These are phyloP conservation scores for Pseudisothecium myosuroides DNA, from an alignment of 225 moss, liverwort and hornwort species.

Conservation along the genomic window DNA sequence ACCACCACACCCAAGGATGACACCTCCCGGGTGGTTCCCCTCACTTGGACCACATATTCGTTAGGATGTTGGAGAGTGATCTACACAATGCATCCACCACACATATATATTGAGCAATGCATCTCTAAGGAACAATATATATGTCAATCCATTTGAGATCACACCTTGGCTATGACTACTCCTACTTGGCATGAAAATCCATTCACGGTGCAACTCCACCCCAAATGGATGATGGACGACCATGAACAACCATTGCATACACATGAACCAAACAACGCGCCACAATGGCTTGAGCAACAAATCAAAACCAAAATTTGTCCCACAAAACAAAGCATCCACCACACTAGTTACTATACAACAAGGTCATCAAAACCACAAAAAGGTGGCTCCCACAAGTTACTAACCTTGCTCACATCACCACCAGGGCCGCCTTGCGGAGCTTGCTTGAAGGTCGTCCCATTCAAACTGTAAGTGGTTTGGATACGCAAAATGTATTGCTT, in stretches of 20 bases:
- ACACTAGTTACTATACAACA: neutral
- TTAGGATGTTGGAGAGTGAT: neutral
- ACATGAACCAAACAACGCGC: fast-evolving
- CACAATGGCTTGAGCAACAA: neutral
- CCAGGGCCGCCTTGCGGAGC: neutral
- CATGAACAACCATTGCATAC: neutral
- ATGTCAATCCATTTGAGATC: neutral
- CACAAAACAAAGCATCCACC: neutral
- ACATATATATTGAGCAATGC: neutral
- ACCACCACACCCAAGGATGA: neutral
- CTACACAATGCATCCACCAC: neutral
- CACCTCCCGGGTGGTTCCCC: neutral
- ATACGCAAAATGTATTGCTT: neutral
- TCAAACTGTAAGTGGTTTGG: neutral
- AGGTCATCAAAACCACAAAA: neutral
- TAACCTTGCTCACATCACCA: neutral
- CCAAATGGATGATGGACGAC: neutral
- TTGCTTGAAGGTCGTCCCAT: neutral
- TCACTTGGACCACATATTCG: neutral
- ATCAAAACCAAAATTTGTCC: neutral
- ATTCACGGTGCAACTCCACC: neutral
- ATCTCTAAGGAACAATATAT: neutral
- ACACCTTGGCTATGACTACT: neutral
- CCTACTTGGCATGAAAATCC: neutral
- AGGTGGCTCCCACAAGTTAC: neutral